Evolutionary conservation across 164 flowering plant genomes (phyloP).

Genomic region (Magnolia sinica): DNA sequence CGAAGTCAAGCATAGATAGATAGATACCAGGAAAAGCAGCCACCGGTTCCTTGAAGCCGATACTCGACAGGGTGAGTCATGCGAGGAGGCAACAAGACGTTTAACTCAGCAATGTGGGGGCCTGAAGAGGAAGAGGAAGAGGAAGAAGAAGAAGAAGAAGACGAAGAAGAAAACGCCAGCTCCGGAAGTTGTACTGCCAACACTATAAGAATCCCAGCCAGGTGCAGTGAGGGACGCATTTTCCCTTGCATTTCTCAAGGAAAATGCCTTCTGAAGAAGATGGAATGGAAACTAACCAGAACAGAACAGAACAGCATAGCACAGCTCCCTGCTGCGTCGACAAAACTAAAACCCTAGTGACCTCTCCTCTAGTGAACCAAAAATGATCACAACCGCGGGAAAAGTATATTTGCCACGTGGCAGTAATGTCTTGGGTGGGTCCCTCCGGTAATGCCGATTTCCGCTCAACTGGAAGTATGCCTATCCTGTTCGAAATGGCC

Average conservation of each 20-base stretch:
- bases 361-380: no score
- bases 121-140: constrained; percentile 34
- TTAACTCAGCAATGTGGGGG: constrained; percentile 90
- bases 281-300: no score
- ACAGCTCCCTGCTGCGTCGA: no score
- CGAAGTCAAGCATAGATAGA: background rate
- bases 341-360: no score
- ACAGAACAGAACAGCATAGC: no score
- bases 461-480: no score
- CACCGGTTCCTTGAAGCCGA: constrained; percentile 80
- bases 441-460: no score
- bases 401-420: no score
- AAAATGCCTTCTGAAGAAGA: background rate
- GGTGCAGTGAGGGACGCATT: constrained; percentile 16
- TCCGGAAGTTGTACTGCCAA: background rate
- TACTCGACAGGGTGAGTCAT: constrained; percentile 91
- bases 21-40: constrained; percentile 85
- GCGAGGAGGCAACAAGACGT: constrained; percentile 79
- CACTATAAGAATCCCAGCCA: background rate
- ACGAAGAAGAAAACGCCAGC: background rate
- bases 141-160: no score
- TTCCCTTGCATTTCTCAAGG: background rate
- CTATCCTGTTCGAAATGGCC: no score
- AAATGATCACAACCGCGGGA: no score
- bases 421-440: no score